Evolutionary conservation across 352 stramenopile genomes (phyloP).

Genomic region (Pythium insidiosum): DNA sequence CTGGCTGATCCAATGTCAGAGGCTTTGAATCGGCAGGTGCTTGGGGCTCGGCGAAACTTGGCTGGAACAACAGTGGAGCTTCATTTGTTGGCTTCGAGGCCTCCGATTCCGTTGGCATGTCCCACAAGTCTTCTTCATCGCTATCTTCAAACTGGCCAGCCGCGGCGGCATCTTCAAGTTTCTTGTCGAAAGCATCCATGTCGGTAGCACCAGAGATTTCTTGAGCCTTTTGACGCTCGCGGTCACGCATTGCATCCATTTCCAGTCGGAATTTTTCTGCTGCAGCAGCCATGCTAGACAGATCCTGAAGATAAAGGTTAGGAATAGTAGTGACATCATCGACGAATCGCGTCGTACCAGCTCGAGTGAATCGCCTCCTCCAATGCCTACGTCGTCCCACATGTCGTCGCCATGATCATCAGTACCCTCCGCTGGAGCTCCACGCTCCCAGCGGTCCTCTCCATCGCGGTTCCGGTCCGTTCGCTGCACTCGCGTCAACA

Average conservation of each 20-base stretch:
- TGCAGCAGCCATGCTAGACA: constrained; percentile 72
- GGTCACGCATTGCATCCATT: constrained; percentile 70
- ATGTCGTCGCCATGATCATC: constrained; percentile 38
- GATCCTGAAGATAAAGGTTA: constrained; percentile 31
- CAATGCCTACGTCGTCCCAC: constrained; percentile 66
- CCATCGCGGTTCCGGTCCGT: constrained; percentile 26
- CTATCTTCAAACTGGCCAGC: constrained; percentile 81
- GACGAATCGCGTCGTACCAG: constrained; percentile 5
- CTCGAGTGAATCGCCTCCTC: constrained; percentile 12
- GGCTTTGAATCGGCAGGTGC: constrained; percentile 9
- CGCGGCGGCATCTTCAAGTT: constrained; percentile 60
- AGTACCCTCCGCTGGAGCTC: constrained; percentile 24
- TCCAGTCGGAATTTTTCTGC: constrained; percentile 79
- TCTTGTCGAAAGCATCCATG: constrained; percentile 75
- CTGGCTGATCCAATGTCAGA: not conserved
- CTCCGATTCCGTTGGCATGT: constrained; percentile 17
- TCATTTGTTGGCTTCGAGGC: constrained; percentile 5
- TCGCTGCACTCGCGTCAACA: no score
- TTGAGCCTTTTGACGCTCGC: constrained; percentile 30
- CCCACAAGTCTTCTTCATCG: constrained; percentile 64
- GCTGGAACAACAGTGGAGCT: constrained; percentile 10
- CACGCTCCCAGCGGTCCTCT: constrained; percentile 54
- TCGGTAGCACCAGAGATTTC: constrained; percentile 16
- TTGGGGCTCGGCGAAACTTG: not conserved
- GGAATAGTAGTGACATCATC: not conserved